A percentile compares a stretch with the other conserved stretches of the same genome.
Conservation (phyloP, 2,329 filamentous ascomycete genomes). For the Aspergillus ibericus region DNA sequence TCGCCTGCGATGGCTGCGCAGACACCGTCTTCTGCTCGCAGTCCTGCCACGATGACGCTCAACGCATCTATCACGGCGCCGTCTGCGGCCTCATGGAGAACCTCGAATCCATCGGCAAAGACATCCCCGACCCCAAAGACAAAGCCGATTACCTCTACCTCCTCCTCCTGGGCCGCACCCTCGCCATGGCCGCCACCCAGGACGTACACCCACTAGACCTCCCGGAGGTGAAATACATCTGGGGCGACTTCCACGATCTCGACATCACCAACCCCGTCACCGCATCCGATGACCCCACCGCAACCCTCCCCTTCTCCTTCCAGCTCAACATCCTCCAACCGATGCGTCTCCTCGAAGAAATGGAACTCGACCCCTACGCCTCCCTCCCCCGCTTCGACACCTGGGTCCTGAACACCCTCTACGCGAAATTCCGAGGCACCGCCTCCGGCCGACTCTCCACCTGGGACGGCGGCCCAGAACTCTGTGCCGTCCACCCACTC, state of each 20-base stretch:
- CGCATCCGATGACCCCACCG: conserved; percentile 28
- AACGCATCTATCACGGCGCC: conserved; percentile 58
- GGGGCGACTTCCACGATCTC: conserved; percentile 60
- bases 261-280: conserved; percentile 18
- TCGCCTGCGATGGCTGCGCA: conserved; percentile 56
- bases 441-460: conserved; percentile 80
- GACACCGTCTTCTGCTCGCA: conserved; percentile 62
- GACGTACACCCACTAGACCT: conserved; percentile 59
- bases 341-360: conserved; percentile 62
- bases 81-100: conserved; percentile 54
- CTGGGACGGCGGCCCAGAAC: conserved; percentile 79
- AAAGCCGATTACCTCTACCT: conserved; percentile 61
- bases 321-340: conserved; percentile 60
- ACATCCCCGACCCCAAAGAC: conserved; percentile 57
- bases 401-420: conserved; percentile 81
- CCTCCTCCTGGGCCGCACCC: conserved; percentile 57
- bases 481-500: conserved; percentile 88
- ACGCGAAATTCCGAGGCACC: conserved; percentile 88
- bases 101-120: conserved; percentile 59
- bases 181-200: conserved; percentile 63
- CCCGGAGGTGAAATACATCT: conserved; percentile 63
- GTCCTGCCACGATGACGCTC: conserved; percentile 57
- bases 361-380: conserved; percentile 62
- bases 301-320: conserved; percentile 61
- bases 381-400: conserved; percentile 45